phyloP scores from a whole-genome alignment of 2,329 filamentous ascomycete genomes.

The Moelleriella libera region DNA sequence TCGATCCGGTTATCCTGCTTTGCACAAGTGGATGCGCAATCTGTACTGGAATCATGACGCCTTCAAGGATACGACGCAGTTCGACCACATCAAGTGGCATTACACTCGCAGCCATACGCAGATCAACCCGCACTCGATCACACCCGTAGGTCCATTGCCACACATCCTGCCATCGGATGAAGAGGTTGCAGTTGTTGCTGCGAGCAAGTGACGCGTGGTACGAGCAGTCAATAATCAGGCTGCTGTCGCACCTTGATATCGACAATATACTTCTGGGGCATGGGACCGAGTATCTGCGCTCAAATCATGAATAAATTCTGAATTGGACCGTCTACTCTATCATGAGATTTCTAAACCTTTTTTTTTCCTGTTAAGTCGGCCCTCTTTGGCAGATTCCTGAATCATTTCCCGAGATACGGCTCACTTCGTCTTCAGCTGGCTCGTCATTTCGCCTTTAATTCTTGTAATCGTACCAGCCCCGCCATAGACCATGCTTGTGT shows the following conservation, averaged over 20 bases:
- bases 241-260: neutral
- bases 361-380: too few species aligned
- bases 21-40: constrained; percentile 70
- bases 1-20: constrained; percentile 63
- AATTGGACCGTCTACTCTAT: too few species aligned
- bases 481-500: constrained; percentile 60
- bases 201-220: neutral
- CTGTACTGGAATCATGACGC: constrained; percentile 74
- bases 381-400: too few species aligned
- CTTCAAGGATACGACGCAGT: constrained; percentile 74
- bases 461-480: constrained; percentile 50
- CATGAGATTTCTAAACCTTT: too few species aligned
- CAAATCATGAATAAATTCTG: too few species aligned
- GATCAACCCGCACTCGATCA: constrained; percentile 60
- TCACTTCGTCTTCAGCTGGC: constrained; percentile 6
- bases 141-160: constrained; percentile 71
- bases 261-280: too few species aligned
- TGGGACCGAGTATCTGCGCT: too few species aligned
- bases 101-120: constrained; percentile 48
- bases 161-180: constrained; percentile 66
- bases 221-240: too few species aligned
- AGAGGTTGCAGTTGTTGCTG: constrained; percentile 51
- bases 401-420: too few species aligned
- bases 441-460: constrained; percentile 49
- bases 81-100: constrained; percentile 85